phyloP scores from a whole-genome alignment of 2,329 filamentous ascomycete genomes.

The Graphilbum sp. region DNA sequence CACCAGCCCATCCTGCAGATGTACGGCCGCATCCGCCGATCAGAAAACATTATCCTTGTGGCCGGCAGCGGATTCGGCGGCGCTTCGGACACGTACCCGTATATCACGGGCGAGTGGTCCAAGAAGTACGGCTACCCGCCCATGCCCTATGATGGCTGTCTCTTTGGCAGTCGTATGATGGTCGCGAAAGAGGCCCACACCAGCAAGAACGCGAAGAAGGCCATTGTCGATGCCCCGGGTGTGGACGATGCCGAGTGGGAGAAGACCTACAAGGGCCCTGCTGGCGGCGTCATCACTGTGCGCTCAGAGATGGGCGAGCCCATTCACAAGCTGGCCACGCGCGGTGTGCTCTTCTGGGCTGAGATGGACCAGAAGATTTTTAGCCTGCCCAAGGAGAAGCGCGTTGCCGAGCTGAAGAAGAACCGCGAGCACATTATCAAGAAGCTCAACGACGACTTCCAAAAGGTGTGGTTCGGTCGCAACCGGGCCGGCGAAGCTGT shows the following conservation, averaged over 20 bases:
- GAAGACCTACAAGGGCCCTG: conserved; percentile 78
- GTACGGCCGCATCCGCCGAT: conserved; percentile 76
- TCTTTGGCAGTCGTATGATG: conserved; percentile 92
- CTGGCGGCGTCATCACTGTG: conserved; percentile 90
- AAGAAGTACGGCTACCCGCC: conserved; percentile 70
- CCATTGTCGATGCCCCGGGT: conserved; percentile 73
- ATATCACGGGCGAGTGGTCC: conserved; percentile 82
- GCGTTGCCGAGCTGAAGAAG: conserved; percentile 74
- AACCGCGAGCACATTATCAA: conserved; percentile 83
- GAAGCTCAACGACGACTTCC: conserved; percentile 90
- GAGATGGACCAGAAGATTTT: conserved; percentile 99
- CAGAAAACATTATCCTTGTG: conserved; percentile 73
- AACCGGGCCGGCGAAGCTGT: conserved; percentile 67
- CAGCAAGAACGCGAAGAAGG: conserved; percentile 72
- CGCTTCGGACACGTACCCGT: conserved; percentile 79
- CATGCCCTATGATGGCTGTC: conserved; percentile 86
- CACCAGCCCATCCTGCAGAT: conserved; percentile 81
- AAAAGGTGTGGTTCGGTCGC: conserved; percentile 90
- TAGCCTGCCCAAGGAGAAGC: conserved; percentile 86
- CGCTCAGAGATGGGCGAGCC: conserved; percentile 98
- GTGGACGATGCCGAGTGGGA: conserved; percentile 77
- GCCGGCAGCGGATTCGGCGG: conserved; percentile 87
- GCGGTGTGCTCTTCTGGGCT: conserved; percentile 91
- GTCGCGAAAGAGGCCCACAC: conserved; percentile 85
- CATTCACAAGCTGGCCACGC: conserved; percentile 95